Evolutionary conservation across 352 stramenopile genomes (phyloP), one percentile per base, ranked within the genome.

Genomic region (Phytophthora citricola): DNA sequence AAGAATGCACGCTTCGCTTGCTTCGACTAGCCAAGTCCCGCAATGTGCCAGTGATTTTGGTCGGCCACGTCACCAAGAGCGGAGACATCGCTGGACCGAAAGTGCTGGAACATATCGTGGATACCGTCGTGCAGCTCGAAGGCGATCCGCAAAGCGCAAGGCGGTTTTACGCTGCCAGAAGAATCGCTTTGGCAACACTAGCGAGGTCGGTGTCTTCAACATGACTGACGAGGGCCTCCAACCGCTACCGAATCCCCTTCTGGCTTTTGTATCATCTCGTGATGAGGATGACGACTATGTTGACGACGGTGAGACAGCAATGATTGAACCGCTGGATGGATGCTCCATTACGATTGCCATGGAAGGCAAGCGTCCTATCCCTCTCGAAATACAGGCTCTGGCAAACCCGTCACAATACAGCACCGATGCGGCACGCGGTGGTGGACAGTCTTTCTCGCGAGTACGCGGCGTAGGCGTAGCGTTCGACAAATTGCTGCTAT

Each of bases 41-140:
- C 31, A 82, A 89, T 14, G 85, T 98, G 11, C 91, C 97, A 0
- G 95, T 99, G 27, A 78, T 99, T 5, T 56, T 99, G 8, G 94
- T 99, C 22, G 97, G 97, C 15, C 97, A 99, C 72, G 95, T 99
- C 9, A 99, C 96, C 17, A 99, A 99, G 78, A 93, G 77, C 65
- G 97, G 97, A 34, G 93, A 98, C 64, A 97, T 99, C 12, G 97
- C 97, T 10, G 97, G 97, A 11, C 97, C 97, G 2, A 96, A 97
- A 60, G 87, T 96, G 49, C 66, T 96, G 5, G 88, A 96, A 55
- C 88, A 96, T 48, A 96, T 96, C 49, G 88, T 99, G 1, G 97
- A 99, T 79, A 98, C 93, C 2, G 96, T 99, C 15, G 75, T 99
- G 15, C 97, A 98, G 62, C 77, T 99, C 11, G 96, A 99, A 58